These are phyloP conservation scores for Puccinia novopanici DNA, from an alignment of 1,284 basidiomycete species.

Conservation along the genomic window DNA sequence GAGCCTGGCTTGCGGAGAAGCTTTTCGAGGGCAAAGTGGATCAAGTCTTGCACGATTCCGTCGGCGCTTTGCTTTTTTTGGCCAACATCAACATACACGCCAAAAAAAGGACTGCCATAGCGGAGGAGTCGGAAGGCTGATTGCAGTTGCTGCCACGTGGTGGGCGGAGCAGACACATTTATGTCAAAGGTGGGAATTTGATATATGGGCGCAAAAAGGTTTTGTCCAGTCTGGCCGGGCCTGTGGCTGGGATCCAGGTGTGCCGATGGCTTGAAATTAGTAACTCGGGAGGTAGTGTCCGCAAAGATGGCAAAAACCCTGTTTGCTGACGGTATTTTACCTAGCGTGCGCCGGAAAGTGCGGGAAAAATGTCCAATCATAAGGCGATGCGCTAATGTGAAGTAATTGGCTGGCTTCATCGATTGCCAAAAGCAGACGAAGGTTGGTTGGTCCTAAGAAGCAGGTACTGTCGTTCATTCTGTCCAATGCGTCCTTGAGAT, in stretches of 20 bases:
- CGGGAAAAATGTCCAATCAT: not conserved
- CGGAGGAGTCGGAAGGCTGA: not conserved
- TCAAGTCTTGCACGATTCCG: not conserved
- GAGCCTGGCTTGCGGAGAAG: not conserved
- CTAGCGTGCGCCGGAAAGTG: not conserved
- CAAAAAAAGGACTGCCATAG: not conserved
- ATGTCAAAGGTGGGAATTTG: not conserved
- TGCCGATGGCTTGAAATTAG: not conserved
- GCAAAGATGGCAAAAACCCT: not conserved
- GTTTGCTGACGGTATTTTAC: not conserved
- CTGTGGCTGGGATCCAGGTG: not conserved
- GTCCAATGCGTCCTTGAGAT: not conserved
- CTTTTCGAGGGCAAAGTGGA: not conserved
- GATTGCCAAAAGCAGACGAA: not conserved
- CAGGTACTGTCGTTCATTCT: not conserved
- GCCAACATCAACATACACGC: not conserved
- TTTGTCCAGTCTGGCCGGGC: not conserved
- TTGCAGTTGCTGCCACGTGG: not conserved
- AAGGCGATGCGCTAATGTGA: not conserved
- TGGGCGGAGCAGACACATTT: not conserved
- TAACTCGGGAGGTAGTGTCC: not conserved
- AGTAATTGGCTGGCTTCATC: conserved; percentile 5
- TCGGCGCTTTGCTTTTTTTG: not conserved
- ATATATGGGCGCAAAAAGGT: not conserved
- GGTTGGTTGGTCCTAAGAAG: not conserved